These are phyloP conservation scores for Termitomyces sp. DNA, from an alignment of 768 basidiomycete genomes.

Conservation along the genomic window DNA sequence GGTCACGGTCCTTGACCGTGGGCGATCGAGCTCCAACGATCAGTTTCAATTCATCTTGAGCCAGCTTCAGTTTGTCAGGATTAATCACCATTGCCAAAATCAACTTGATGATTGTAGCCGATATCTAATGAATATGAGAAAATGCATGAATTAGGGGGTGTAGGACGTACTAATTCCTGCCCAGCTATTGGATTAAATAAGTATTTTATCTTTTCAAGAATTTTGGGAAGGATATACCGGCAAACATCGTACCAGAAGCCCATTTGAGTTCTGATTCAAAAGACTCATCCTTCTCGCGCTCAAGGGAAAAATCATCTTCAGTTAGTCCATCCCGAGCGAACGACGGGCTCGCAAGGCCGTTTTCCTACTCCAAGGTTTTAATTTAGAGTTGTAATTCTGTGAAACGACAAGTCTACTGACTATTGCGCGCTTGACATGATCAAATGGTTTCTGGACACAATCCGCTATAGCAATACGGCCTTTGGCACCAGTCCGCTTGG, in stretches of 20 bases:
- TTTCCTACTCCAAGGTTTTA: background rate
- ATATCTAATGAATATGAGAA: background rate
- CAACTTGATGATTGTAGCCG: background rate
- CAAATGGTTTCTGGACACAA: background rate
- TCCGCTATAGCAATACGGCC: background rate
- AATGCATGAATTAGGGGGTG: background rate
- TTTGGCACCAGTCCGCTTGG: background rate
- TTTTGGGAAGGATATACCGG: background rate
- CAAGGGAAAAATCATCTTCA: background rate
- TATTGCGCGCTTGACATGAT: background rate
- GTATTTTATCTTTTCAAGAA: background rate
- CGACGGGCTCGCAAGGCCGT: background rate
- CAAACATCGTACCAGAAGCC: background rate
- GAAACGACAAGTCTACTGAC: background rate
- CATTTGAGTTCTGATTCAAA: background rate
- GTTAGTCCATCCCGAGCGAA: background rate
- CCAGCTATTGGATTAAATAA: background rate
- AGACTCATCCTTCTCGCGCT: background rate
- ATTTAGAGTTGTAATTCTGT: background rate
- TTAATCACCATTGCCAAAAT: background rate
- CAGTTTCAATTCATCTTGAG: background rate
- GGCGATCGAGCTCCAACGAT: background rate
- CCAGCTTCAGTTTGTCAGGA: background rate
- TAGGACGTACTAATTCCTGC: background rate
- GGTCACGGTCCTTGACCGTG: background rate